These are phyloP conservation scores for Claviceps sp. DNA, from an alignment of 2,329 filamentous ascomycete genomes.

Conservation along the genomic window DNA sequence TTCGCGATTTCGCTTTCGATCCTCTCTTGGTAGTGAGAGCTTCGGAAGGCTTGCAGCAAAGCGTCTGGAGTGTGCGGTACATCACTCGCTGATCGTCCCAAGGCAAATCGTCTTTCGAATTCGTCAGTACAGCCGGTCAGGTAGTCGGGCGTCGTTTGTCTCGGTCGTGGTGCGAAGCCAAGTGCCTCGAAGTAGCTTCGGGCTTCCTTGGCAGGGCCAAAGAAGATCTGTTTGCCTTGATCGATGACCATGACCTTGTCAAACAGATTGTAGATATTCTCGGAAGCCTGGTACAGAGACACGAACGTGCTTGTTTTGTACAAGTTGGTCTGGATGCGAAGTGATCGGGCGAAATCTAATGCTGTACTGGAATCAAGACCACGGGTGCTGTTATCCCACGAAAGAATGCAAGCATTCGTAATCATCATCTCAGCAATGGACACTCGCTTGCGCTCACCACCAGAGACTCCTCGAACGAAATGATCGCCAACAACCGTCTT, in stretches of 20 bases:
- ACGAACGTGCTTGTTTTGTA: conserved; percentile 78
- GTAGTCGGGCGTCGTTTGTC: conserved; percentile 73
- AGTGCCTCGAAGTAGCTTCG: conserved; percentile 63
- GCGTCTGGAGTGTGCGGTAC: conserved; percentile 55
- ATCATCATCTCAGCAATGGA: conserved; percentile 76
- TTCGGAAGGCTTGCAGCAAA: conserved; percentile 55
- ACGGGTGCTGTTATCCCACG: conserved; percentile 64
- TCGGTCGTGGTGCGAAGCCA: conserved; percentile 59
- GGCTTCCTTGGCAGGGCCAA: conserved; percentile 54
- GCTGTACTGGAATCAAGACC: conserved; percentile 57
- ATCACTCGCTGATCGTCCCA: conserved; percentile 50
- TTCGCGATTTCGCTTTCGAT: conserved; percentile 52
- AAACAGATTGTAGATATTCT: conserved; percentile 67
- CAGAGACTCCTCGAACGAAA: conserved; percentile 68
- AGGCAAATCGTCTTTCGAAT: conserved; percentile 66
- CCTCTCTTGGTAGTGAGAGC: conserved; percentile 43
- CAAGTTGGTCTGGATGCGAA: conserved; percentile 71
- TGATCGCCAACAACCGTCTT: conserved; percentile 76
- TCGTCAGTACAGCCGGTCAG: conserved; percentile 71
- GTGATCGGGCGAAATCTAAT: conserved; percentile 52
- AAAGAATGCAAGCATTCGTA: conserved; percentile 56
- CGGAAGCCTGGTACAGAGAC: conserved; percentile 73
- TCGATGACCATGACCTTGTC: conserved; percentile 80
- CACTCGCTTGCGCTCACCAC: conserved; percentile 67
- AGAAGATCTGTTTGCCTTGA: conserved; percentile 61